Conservation (phyloP, 148 eudicot genomes). For the Agrostemma githago region DNA sequence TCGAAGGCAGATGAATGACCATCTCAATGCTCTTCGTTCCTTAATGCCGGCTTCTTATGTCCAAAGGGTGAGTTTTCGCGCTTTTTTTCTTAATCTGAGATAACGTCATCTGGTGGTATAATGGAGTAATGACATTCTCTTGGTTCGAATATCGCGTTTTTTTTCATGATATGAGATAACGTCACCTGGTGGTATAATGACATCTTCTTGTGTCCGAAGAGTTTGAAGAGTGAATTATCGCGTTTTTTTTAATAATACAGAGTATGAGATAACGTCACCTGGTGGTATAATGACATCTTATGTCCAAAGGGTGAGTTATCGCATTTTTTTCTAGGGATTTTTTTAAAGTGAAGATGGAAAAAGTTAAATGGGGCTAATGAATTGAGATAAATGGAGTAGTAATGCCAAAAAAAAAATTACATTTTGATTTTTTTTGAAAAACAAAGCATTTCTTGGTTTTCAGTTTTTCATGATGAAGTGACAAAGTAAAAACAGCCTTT, state of each 20-base stretch:
- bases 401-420: too few species aligned
- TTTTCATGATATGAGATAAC: neutral
- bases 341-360: neutral
- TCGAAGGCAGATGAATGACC: slow-evolving; percentile 55
- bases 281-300: slow-evolving; percentile 27
- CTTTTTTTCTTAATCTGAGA: neutral
- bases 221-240: too few species aligned
- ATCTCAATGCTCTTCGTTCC: slow-evolving; percentile 46
- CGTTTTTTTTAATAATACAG: too few species aligned
- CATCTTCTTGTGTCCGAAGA: too few species aligned
- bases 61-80: slow-evolving; percentile 37
- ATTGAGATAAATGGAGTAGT: too few species aligned
- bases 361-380: too few species aligned
- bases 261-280: too few species aligned
- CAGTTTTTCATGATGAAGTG: neutral
- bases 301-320: slow-evolving; percentile 42
- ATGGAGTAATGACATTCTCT: too few species aligned
- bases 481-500: neutral
- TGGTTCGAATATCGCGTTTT: neutral
- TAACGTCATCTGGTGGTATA: neutral
- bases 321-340: neutral
- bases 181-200: neutral
- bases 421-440: neutral
- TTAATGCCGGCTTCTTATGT: slow-evolving; percentile 56
- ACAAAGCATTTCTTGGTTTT: neutral